Evolutionary conservation across 2,329 filamentous ascomycete genomes (phyloP), one percentile per base, ranked within the genome.

Genomic region (Colletotrichum sp.): DNA sequence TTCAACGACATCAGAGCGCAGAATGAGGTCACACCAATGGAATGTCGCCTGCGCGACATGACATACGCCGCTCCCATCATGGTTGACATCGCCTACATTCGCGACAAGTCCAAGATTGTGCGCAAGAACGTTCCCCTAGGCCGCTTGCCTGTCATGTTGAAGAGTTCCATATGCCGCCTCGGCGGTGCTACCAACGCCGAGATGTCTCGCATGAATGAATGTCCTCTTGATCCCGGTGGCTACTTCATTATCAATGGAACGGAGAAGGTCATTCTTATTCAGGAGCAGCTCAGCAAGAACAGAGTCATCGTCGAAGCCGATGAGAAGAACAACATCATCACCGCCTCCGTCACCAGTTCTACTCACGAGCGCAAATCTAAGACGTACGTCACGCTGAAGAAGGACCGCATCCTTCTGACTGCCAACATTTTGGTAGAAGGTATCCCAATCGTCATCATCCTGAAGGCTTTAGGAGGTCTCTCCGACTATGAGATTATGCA

Each of bases 271-370:
- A 99, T 99, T 82, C 88, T 99, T 59, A 98, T 99, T 16, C 97
- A 99, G 85, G 98, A 99, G 83, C 97, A 99, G 86, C 88, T 99
- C 83, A 99, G 97, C 90, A 99, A 99, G 90, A 99, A 99, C 85
- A 93, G 97, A 88, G 95, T 99, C 81, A 98, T 99, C 83, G 96
- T 99, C 18, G 98, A 99, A 85, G 93, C 95, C 71, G 95, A 96
- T 81, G 90, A 93, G 68, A 98, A 98, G 87, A 99, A 98, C 85
- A 95, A 95, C 76, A 93, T 98, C 78, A 96, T 99, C 72, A 95
- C 96, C 79, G 97, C 98, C 49, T 99, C 97, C 2, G 97, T 99
- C 34, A 99, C 96, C 9, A 98, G 96, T 92, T 98, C 97, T 34
- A 99, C 98, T 2, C 96, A 98, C 85, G 97, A 99, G 84, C 92